These are phyloP conservation scores for Rubroboletus satanas DNA, from an alignment of 768 basidiomycete genomes.

Conservation along the genomic window DNA sequence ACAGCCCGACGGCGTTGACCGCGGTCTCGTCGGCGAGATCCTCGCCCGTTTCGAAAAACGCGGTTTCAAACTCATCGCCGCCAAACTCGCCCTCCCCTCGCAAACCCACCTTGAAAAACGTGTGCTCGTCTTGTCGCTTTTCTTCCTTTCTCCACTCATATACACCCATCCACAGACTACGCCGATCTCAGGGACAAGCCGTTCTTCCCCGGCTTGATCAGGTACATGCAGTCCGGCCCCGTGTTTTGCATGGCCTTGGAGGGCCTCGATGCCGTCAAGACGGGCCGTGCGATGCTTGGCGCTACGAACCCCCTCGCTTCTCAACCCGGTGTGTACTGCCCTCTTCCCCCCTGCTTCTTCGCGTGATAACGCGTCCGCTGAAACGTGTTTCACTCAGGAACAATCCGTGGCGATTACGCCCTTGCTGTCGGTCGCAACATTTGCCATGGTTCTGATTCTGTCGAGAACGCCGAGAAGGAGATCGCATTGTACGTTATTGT, in stretches of 20 bases:
- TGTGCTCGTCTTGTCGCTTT: conserved; percentile 24
- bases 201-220: conserved; percentile 96
- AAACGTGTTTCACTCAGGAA: conserved; percentile 46
- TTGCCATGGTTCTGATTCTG: conserved; percentile 87
- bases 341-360: neutral
- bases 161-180: conserved; percentile 60
- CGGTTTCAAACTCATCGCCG: conserved; percentile 94
- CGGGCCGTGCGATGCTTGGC: conserved; percentile 93
- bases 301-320: conserved; percentile 95
- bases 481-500: conserved; percentile 69
- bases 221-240: conserved; percentile 94
- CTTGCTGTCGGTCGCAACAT: conserved; percentile 95
- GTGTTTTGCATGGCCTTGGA: conserved; percentile 96
- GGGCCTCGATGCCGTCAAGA: conserved; percentile 92
- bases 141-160: neutral
- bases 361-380: neutral
- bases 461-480: conserved; percentile 91
- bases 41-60: conserved; percentile 95
- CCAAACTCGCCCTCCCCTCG: conserved; percentile 84
- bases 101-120: conserved; percentile 88
- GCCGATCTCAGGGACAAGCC: conserved; percentile 89
- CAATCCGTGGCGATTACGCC: conserved; percentile 94
- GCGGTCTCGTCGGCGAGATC: conserved; percentile 93
- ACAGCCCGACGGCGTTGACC: conserved; percentile 98
- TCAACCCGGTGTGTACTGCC: conserved; percentile 58